Evolutionary conservation across 106 monocot species (phyloP), one percentile per base, ranked within the genome.

Genomic region (Platanthera zijinensis): DNA sequence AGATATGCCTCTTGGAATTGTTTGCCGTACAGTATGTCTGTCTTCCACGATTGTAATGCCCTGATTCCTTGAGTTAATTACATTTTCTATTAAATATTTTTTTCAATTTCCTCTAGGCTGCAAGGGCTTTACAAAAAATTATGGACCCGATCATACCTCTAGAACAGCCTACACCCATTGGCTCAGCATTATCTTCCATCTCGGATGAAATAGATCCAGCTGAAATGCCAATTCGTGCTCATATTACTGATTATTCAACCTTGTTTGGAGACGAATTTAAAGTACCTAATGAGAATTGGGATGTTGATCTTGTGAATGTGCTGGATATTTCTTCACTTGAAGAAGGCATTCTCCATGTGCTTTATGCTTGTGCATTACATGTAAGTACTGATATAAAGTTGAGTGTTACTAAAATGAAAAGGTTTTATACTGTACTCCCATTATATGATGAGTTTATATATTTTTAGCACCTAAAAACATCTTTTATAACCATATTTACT

Each of bases 281-380:
- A 84, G 71, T 86, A 72, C 67, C 67, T 57, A 87, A 97, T 80
- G 82, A 72, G 52, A 19, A 79, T 22, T 75, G 53, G 78, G 85
- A 89, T 85, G 68, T 72, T 70, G 52, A 79, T 77, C 83, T 73
- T 83, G 75, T 85, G 71, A 90, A 85, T 80, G 70, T 92, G 52
- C 72, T 97, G 83, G 97, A 94, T 89, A 82, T 83, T 78, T 69
- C 89, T 83, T 71, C 83, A 45, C 78, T 92, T 74, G 97, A 97
- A 88, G 97, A 97, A 88, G 91, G 88, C 46, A 80, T 97, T 81
- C 82, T 97, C 47, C 97, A 97, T 89, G 77, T 97, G 51, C 84
- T 97, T 2, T 97, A 89, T 89, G 91, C 89, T 76, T 94, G 91
- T 83, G 88, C 89, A 51, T 87, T 89, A 75, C 84, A 97, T 81